Evolutionary conservation across 2,329 filamentous ascomycete genomes (phyloP).

Genomic region (Teratosphaeria pseudoeucalypti): DNA sequence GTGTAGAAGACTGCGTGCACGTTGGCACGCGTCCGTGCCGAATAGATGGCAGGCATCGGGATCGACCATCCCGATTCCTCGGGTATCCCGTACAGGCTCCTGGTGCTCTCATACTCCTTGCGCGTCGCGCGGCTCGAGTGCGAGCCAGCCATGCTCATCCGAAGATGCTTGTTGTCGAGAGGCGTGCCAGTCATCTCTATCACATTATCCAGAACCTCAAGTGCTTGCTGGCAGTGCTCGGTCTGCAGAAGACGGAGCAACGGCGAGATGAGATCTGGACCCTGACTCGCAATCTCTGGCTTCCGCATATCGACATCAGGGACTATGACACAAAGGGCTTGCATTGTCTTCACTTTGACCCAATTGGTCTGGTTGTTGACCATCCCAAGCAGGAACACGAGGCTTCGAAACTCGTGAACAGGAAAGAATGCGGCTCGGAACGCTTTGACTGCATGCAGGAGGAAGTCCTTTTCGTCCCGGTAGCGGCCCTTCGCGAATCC

Average conservation of each 20-base stretch:
- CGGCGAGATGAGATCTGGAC: slow-evolving; percentile 89
- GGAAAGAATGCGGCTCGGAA: slow-evolving; percentile 73
- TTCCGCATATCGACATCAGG: slow-evolving; percentile 89
- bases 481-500: slow-evolving; percentile 60
- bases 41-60: slow-evolving; percentile 82
- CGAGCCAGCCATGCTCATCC: slow-evolving; percentile 95
- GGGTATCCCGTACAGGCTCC: slow-evolving; percentile 92
- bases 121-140: slow-evolving; percentile 69
- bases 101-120: slow-evolving; percentile 89
- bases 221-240: slow-evolving; percentile 82
- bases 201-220: slow-evolving; percentile 86
- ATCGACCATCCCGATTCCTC: slow-evolving; percentile 95
- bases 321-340: slow-evolving; percentile 72
- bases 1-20: slow-evolving; percentile 96
- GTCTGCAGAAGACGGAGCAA: slow-evolving; percentile 82
- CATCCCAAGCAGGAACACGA: slow-evolving; percentile 84
- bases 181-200: slow-evolving; percentile 81
- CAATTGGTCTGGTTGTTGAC: slow-evolving; percentile 80
- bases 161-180: slow-evolving; percentile 85
- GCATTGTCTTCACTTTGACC: slow-evolving; percentile 91
- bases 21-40: slow-evolving; percentile 74
- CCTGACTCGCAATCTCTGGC: slow-evolving; percentile 78
- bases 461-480: slow-evolving; percentile 61
- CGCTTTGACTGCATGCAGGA: slow-evolving; percentile 61
- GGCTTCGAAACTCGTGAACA: slow-evolving; percentile 67